Evolutionary conservation across 208 protist genomes (phyloP), one percentile per base, ranked within the genome.

Genomic region (Trypanosoma vivax): DNA sequence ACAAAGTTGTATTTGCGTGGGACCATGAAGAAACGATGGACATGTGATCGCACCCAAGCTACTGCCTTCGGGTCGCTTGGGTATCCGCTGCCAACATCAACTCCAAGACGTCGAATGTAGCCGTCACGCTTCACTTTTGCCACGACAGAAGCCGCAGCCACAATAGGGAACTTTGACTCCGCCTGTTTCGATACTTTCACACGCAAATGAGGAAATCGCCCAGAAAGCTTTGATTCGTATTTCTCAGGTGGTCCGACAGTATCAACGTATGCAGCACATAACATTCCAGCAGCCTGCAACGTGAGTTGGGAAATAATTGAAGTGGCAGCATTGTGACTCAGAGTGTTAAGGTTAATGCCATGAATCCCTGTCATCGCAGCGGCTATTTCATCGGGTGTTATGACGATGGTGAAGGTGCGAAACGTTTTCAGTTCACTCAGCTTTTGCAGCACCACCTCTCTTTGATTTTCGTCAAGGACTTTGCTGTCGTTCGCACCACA

Each of bases 191-290:
- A 41, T 10, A 94, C 83, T 16, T 80, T 83, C 29, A 94, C 76
- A 37, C 83, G 75, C 18, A 97, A 64, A 42, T 94, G 67, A 9
- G 91, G 92, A 48, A 96, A 96, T 27, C 82, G 65, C 14, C 71
- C 67, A 6, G 73, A 25, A 21, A 98, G 70, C 24, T 75, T 70
- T 0, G 54, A 38, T 55, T 87, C 68, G 60, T 97, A 97, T 30
- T 77, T 74, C 43, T 78, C 71, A 2, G 91, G 79, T 5, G 86
- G 76, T 0, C 91, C 89, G 24, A 97, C 90, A 2, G 92, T 96
- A 71, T 97, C 94, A n/a, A 97, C 76, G 73, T 90, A 98, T 2
- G 89, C 83, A 24, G 84, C 82, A 33, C 63, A 81, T 37, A 96
- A 60, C 68, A 79, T 85, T 10, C 83, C 86, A n/a, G 51, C 45